Evolutionary conservation across 179 eudicot genomes (phyloP).

Genomic region (Drosera spatulata): DNA sequence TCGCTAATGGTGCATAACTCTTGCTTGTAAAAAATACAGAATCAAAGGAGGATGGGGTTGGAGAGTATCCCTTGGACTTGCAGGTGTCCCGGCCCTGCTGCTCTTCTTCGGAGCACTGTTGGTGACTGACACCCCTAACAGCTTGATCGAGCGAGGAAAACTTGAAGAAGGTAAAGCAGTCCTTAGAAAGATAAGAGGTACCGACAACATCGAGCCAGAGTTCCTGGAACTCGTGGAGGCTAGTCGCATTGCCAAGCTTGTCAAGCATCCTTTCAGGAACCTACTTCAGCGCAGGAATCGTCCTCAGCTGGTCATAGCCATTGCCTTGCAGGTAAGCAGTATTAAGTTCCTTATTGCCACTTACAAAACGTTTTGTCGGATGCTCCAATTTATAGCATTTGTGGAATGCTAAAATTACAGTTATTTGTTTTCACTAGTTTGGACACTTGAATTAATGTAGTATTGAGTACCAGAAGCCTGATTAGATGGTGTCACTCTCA

Average conservation of each 20-base stretch:
- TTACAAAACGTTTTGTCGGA: no score
- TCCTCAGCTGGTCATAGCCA: slow-evolving; percentile 67
- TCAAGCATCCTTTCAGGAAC: slow-evolving; percentile 69
- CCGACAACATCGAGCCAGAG: slow-evolving; percentile 75
- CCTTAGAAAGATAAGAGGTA: slow-evolving; percentile 61
- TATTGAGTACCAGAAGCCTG: no score
- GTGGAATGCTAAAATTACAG: no score
- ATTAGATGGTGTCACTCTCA: no score
- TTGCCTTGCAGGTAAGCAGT: slow-evolving; percentile 51
- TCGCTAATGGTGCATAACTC: no score
- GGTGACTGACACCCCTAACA: slow-evolving; percentile 79
- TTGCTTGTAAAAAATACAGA: slow-evolving; percentile 16
- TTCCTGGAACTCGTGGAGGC: slow-evolving; percentile 69
- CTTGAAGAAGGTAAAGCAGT: slow-evolving; percentile 71
- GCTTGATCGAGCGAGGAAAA: slow-evolving; percentile 70
- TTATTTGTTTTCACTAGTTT: no score
- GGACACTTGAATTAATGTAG: no score
- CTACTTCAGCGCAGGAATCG: slow-evolving; percentile 51
- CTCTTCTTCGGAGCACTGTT: slow-evolving; percentile 63
- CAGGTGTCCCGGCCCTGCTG: slow-evolving; percentile 63
- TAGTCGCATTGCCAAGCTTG: slow-evolving; percentile 50
- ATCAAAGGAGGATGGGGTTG: slow-evolving; percentile 89
- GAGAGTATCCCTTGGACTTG: slow-evolving; percentile 80
- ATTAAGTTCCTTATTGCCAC: neutral
- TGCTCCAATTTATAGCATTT: no score